Evolutionary conservation across 2,329 filamentous ascomycete species (phyloP).

Genomic region (Phaeosphaeriaceae sp.): DNA sequence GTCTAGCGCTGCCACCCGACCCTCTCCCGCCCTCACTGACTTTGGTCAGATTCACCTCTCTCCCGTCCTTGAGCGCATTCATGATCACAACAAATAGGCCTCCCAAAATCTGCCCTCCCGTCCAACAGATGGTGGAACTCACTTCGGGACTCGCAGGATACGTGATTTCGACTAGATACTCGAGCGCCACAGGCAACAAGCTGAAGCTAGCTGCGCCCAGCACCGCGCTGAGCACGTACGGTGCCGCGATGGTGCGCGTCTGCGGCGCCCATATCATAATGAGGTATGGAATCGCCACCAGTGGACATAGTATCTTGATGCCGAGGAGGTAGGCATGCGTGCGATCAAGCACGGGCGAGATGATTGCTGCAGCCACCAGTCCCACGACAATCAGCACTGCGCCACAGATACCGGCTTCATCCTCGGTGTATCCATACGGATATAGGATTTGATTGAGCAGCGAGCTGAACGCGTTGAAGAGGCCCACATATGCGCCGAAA

Average conservation of each 20-base stretch:
- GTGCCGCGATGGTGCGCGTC: conserved; percentile 67
- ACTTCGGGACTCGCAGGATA: conserved; percentile 88
- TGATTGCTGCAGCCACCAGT: conserved; percentile 76
- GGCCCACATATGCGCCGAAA: conserved; percentile 84
- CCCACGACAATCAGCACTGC: conserved; percentile 90
- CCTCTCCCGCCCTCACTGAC: conserved; percentile 35
- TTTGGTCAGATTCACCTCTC: conserved; percentile 33
- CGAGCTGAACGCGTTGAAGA: conserved; percentile 91
- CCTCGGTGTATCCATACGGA: conserved; percentile 84
- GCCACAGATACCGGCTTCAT: conserved; percentile 87
- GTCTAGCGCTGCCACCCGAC: conserved; percentile 44
- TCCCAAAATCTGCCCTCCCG: conserved; percentile 83
- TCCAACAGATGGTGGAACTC: conserved; percentile 83
- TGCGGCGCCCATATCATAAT: conserved; percentile 80
- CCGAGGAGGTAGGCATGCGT: conserved; percentile 79
- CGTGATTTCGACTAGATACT: conserved; percentile 85
- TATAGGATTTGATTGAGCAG: conserved; percentile 88
- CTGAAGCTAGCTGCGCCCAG: conserved; percentile 82
- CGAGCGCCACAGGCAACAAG: conserved; percentile 82
- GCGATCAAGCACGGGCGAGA: conserved; percentile 82
- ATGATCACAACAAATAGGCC: conserved; percentile 84
- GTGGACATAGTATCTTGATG: conserved; percentile 76
- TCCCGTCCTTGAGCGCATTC: conserved; percentile 69
- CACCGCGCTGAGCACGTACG: conserved; percentile 76
- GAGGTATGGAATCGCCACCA: conserved; percentile 77